A percentile compares a stretch with the other conserved stretches of the same genome.
Evolutionary conservation across 2,329 filamentous ascomycete genomes (phyloP).

Genomic region (Graphiopsis chlorocephala): DNA sequence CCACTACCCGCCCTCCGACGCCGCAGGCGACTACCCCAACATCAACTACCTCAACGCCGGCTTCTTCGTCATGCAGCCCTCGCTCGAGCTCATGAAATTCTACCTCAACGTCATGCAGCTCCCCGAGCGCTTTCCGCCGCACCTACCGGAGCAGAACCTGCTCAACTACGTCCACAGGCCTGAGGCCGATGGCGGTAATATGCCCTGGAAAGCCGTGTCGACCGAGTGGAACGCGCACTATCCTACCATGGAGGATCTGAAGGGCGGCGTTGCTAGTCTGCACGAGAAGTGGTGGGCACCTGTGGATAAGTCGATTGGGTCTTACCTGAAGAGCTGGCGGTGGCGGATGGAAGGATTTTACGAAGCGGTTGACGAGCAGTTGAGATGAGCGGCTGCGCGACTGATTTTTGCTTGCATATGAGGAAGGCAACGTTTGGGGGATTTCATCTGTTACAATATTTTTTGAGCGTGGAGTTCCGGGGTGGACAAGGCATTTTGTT

Average conservation of each 20-base stretch:
- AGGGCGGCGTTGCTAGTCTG: conserved; percentile 36
- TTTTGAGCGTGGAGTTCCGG: neutral
- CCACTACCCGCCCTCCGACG: conserved; percentile 35
- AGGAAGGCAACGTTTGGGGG: neutral
- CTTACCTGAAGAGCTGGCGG: conserved; percentile 33
- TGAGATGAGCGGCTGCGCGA: neutral
- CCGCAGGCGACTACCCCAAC: conserved; percentile 31
- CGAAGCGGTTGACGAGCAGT: conserved; percentile 30
- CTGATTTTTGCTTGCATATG: neutral
- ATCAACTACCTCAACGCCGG: conserved; percentile 37
- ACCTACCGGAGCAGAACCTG: conserved; percentile 38
- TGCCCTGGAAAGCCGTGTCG: conserved; percentile 40
- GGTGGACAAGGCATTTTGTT: conserved; percentile 16
- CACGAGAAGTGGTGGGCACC: conserved; percentile 44
- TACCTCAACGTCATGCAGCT: conserved; percentile 33
- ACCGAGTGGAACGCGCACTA: conserved; percentile 41
- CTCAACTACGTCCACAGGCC: conserved; percentile 37
- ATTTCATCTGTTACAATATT: neutral
- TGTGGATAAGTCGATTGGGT: conserved; percentile 31
- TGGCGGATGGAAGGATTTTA: conserved; percentile 39
- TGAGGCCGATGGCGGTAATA: conserved; percentile 33
- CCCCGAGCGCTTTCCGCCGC: conserved; percentile 33
- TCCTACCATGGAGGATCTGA: conserved; percentile 36
- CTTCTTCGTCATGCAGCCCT: conserved; percentile 38
- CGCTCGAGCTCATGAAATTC: conserved; percentile 31